These are phyloP conservation scores for Saccharomyces kudriavzevii DNA, from an alignment of 805 yeast genomes.

Conservation along the genomic window DNA sequence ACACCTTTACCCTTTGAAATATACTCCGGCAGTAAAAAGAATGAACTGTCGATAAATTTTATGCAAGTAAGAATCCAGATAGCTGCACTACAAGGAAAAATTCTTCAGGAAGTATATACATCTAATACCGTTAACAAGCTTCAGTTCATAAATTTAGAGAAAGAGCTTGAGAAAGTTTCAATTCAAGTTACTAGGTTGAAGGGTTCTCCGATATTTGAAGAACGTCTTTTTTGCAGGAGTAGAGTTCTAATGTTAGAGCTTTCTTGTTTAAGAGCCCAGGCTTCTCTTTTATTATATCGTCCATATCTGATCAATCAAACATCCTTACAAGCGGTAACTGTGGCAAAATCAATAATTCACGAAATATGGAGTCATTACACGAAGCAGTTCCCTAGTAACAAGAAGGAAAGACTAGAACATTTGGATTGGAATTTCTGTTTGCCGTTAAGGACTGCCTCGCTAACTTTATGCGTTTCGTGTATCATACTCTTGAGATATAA, in stretches of 20 bases:
- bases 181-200: neutral
- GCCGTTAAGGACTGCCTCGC: constrained; percentile 4
- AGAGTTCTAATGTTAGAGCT: constrained; percentile 2
- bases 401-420: constrained; percentile 1
- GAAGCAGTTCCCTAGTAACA: neutral
- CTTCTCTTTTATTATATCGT: constrained; percentile 2
- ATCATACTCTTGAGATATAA: constrained; percentile 1
- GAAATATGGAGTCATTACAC: constrained; percentile 5
- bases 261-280: constrained; percentile 3
- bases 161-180: neutral
- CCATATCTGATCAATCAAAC: neutral
- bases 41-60: neutral
- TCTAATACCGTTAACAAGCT: neutral
- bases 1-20: constrained; percentile 1
- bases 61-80: constrained; percentile 3
- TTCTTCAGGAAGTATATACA: neutral
- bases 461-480: constrained; percentile 2
- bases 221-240: constrained; percentile 1
- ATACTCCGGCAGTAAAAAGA: neutral
- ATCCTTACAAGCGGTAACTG: constrained; percentile 3
- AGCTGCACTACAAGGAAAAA: constrained; percentile 1
- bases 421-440: constrained; percentile 6
- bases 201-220: neutral
- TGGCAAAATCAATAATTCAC: constrained; percentile 1
- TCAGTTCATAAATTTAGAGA: neutral